Evolutionary conservation across 805 yeast species (phyloP).

Genomic region (Wickerhamomyces kurtzmanii): DNA sequence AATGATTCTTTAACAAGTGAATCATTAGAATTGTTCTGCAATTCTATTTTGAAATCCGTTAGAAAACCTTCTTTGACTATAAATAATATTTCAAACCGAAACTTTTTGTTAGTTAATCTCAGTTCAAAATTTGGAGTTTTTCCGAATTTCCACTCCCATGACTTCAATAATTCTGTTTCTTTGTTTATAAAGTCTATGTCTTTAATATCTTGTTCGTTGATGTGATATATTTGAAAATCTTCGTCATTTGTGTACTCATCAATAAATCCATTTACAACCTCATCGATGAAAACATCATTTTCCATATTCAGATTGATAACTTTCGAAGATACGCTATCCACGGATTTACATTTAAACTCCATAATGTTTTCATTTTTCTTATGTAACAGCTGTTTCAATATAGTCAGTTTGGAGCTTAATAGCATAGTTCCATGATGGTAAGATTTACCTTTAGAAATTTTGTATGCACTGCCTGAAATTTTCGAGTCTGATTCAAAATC

Average conservation of each 20-base stretch:
- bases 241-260: conserved; percentile 19
- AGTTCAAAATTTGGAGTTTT: conserved; percentile 68
- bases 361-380: conserved; percentile 34
- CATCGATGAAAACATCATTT: conserved; percentile 32
- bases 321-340: conserved; percentile 73
- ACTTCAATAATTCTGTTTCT: conserved; percentile 30
- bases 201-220: conserved; percentile 16
- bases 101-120: conserved; percentile 23
- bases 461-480: conserved; percentile 90
- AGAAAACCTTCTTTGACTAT: conserved; percentile 41
- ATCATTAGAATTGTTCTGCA: too few species aligned
- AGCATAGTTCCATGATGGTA: conserved; percentile 97
- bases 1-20: conserved; percentile 22
- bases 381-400: conserved; percentile 49
- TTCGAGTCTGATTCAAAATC: conserved; percentile 36
- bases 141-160: conserved; percentile 73
- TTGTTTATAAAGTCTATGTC: conserved; percentile 30
- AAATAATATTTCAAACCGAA: conserved; percentile 24
- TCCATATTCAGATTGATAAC: conserved; percentile 52
- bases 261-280: conserved; percentile 17
- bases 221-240: conserved; percentile 11
- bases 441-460: conserved; percentile 69
- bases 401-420: conserved; percentile 51
- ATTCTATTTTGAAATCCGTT: conserved; percentile 18
- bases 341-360: conserved; percentile 36